These are phyloP conservation scores for Diaporthe vaccinii DNA, from an alignment of 2,329 filamentous ascomycete genomes.

Conservation along the genomic window DNA sequence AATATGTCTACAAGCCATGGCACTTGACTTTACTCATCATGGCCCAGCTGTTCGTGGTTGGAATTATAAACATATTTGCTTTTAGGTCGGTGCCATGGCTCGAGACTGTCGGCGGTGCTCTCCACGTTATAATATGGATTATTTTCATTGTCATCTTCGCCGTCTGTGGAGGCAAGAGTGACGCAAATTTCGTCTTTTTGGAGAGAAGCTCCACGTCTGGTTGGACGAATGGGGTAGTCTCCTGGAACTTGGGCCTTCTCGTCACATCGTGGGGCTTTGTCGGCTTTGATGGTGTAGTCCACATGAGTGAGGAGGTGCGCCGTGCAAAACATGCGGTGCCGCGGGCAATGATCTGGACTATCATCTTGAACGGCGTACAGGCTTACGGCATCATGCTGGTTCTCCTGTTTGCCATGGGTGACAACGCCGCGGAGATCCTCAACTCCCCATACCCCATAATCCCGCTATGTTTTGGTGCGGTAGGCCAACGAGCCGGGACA, in stretches of 20 bases:
- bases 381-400: conserved; percentile 57
- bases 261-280: conserved; percentile 43
- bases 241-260: conserved; percentile 44
- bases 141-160: conserved; percentile 37
- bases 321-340: conserved; percentile 61
- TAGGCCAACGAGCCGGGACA: conserved; percentile 55
- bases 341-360: conserved; percentile 58
- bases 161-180: conserved; percentile 25
- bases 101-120: conserved; percentile 53
- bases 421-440: conserved; percentile 44
- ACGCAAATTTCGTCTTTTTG: conserved; percentile 5
- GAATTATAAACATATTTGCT: conserved; percentile 49
- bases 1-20: conserved; percentile 47
- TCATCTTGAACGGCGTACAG: conserved; percentile 56
- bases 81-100: conserved; percentile 56
- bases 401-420: conserved; percentile 53
- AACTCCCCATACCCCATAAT: conserved; percentile 56
- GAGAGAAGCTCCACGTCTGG: conserved; percentile 34
- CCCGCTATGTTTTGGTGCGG: conserved; percentile 55
- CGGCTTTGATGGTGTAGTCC: conserved; percentile 62
- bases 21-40: conserved; percentile 55
- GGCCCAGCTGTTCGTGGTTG: conserved; percentile 48
- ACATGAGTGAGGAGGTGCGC: conserved; percentile 61
- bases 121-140: conserved; percentile 42
- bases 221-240: conserved; percentile 10